phyloP scores from a whole-genome alignment of 2,329 filamentous ascomycete species.

The Hypoxylon sp. region DNA sequence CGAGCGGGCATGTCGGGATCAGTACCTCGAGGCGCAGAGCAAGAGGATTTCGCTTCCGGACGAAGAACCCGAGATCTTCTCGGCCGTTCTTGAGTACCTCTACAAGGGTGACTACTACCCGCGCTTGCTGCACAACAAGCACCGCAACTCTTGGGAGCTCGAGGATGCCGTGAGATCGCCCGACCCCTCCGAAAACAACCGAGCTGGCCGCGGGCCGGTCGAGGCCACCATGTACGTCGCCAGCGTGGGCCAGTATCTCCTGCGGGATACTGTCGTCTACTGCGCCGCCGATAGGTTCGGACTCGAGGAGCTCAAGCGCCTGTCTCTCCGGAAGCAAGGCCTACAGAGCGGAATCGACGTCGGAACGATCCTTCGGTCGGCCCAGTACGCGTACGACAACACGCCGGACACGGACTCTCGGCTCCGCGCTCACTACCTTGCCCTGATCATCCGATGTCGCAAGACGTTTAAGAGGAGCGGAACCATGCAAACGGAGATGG shows the following conservation, averaged over 20 bases:
- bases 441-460: constrained; percentile 95
- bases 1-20: constrained; percentile 72
- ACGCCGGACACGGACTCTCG: constrained; percentile 92
- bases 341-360: constrained; percentile 92
- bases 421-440: constrained; percentile 95
- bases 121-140: constrained; percentile 85
- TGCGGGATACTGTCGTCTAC: constrained; percentile 94
- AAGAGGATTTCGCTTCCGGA: constrained; percentile 77
- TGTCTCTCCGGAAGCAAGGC: constrained; percentile 93
- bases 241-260: constrained; percentile 76
- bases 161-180: constrained; percentile 67
- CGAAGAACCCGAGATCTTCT: constrained; percentile 92
- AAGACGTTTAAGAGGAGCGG: constrained; percentile 98
- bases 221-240: constrained; percentile 82
- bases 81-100: constrained; percentile 92
- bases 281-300: constrained; percentile 91
- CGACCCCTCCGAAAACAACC: constrained; percentile 48
- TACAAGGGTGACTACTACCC: constrained; percentile 98
- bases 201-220: constrained; percentile 56
- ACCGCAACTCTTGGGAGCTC: constrained; percentile 87
- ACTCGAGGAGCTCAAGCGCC: constrained; percentile 88
- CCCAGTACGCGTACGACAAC: constrained; percentile 94
- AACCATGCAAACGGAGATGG: constrained; percentile 99
- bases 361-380: constrained; percentile 88
- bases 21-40: constrained; percentile 78